Evolutionary conservation across 495 filamentous ascomycete species (phyloP), one percentile per base, ranked within the genome.

Genomic region (Penicillium bialowiezense): DNA sequence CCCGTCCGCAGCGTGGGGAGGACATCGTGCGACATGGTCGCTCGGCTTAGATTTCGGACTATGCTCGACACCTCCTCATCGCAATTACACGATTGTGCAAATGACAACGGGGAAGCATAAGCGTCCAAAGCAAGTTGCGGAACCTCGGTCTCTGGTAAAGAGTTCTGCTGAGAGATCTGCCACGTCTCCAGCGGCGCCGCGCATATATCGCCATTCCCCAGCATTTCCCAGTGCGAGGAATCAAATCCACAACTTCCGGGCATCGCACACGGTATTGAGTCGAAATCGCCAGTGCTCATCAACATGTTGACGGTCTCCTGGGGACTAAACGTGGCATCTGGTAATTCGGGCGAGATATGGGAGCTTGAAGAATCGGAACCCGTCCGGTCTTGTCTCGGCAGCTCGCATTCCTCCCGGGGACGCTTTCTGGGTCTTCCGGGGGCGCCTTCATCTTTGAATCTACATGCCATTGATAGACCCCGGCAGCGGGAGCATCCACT

Each of bases 341-440:
- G 14, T 0, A 34, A 3, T 4, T 18, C 8, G 13, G 56, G 19
- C 1, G 53, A 48, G n/a, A 49, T 41, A 12, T 54, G 24, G 3
- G 48, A 58, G 40, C 35, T 43, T 23, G 58, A 50, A 2, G 49
- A 50, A 14, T 21, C 41, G 8, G 26, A 50, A 14, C 28, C 41
- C 9, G 26, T 39, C 28, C 24, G 44, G 8, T 42, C 7, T 4
- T 57, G 38, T 52, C n/a, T 13, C 2, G 32, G 44, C 3, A 41
- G 44, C 6, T 43, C 48, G 31, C 21, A 21, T 5, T 60, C 57
- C 17, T 53, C 48, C 36, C 51, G 47, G 12, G 42, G 13, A 0
- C 51, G 57, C 18, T 63, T 63, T 26, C 57, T 58, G 8, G 60
- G 60, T 15, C 60, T 48, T 9, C 60, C 60, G 14, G 60, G 60